Conservation (phyloP, 495 filamentous ascomycete genomes). For the Beverwykella pulmonaria region DNA sequence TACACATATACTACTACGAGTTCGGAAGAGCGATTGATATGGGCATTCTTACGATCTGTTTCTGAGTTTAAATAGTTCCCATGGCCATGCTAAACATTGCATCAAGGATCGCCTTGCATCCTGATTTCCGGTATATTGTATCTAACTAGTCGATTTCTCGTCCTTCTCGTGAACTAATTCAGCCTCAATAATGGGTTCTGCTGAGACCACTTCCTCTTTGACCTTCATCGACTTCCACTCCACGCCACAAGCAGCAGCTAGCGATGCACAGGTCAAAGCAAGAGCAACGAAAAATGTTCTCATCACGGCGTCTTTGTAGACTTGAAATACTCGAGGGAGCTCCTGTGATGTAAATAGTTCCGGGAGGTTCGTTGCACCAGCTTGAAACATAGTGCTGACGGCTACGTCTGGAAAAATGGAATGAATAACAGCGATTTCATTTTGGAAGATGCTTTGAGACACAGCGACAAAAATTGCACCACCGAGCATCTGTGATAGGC, state of each 20-base stretch:
- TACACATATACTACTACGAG: no score
- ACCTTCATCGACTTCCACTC: constrained; percentile 11
- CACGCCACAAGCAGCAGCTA: constrained; percentile 5
- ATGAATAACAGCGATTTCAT: background rate
- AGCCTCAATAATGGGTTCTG: no score
- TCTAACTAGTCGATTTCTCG: no score
- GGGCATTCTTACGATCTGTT: no score
- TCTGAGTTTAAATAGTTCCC: no score
- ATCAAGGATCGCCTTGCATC: no score
- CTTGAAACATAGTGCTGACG: background rate
- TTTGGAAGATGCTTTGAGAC: constrained; percentile 39
- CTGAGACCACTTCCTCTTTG: no score
- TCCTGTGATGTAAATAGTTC: background rate
- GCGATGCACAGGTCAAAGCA: background rate
- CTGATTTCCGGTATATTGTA: no score
- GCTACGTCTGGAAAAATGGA: background rate
- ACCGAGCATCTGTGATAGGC: constrained; percentile 38
- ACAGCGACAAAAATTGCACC: constrained; percentile 40
- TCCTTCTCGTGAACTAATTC: no score
- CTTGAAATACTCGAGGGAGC: background rate
- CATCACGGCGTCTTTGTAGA: background rate
- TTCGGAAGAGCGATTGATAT: no score
- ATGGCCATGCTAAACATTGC: no score
- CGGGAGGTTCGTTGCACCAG: background rate
- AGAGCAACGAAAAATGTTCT: background rate